Evolutionary conservation across 148 eudicot species (phyloP).

Genomic region (Rhododendron simsii): DNA sequence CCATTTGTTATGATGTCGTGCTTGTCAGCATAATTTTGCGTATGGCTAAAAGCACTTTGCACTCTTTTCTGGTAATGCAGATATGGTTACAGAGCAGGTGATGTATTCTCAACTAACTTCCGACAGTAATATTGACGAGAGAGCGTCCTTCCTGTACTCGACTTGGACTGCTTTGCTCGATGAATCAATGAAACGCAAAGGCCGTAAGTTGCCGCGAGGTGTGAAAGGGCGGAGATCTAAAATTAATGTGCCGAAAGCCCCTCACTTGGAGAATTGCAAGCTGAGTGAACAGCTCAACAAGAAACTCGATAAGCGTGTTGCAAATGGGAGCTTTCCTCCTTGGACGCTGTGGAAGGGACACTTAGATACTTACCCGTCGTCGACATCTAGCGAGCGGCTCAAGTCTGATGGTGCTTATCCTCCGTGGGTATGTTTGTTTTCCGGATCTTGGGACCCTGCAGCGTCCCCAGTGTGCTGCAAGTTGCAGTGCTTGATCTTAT

Average conservation of each 20-base stretch:
- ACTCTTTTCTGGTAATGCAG: background rate
- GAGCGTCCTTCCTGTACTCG: constrained; percentile 38
- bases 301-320: constrained; percentile 56
- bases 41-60: background rate
- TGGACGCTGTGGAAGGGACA: constrained; percentile 93
- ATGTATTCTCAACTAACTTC: constrained; percentile 12
- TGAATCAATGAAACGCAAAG: constrained; percentile 18
- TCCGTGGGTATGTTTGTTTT: constrained; percentile 47
- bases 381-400: constrained; percentile 34
- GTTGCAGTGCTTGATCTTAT: no score
- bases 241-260: constrained; percentile 52
- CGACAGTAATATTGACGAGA: constrained; percentile 22
- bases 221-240: constrained; percentile 12
- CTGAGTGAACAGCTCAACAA: constrained; percentile 32
- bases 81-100: constrained; percentile 32
- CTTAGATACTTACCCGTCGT: constrained; percentile 38
- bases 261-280: constrained; percentile 83
- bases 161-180: constrained; percentile 55
- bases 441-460: no score
- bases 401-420: constrained; percentile 80
- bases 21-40: background rate
- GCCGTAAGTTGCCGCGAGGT: constrained; percentile 6
- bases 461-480: no score
- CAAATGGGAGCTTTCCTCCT: constrained; percentile 53
- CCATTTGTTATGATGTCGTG: background rate